These are phyloP conservation scores for Actinomortierella ambigua DNA, from an alignment of 371 early-diverging fungal species.

Conservation along the genomic window DNA sequence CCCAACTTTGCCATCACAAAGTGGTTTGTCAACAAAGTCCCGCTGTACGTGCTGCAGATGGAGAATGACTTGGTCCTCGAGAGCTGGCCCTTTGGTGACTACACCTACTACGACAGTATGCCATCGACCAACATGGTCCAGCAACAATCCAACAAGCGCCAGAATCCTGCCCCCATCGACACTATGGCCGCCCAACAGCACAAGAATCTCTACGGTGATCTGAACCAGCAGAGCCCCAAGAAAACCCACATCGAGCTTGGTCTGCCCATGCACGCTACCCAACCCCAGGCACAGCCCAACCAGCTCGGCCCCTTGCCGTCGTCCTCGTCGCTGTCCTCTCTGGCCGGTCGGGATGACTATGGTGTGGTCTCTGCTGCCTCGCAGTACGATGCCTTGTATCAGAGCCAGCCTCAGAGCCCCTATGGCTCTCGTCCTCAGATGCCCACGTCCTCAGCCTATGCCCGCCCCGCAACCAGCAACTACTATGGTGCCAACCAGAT, in stretches of 20 bases:
- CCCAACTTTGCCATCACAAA: constrained; percentile 47
- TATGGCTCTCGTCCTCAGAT: constrained; percentile 8
- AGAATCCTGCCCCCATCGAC: too few relatives aligned
- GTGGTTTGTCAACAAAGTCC: constrained; percentile 46
- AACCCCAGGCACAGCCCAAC: too few relatives aligned
- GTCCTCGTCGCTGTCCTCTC: too few relatives aligned
- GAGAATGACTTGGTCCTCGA: constrained; percentile 18
- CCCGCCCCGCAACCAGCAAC: constrained; percentile 17
- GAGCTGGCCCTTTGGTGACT: constrained; percentile 50
- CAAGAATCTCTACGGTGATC: too few relatives aligned
- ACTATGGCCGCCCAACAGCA: too few relatives aligned
- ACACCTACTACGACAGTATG: constrained; percentile 39
- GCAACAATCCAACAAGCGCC: neutral
- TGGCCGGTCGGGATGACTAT: constrained; percentile 10
- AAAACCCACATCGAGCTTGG: too few relatives aligned
- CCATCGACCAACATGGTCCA: neutral
- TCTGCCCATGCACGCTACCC: too few relatives aligned
- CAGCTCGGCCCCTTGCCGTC: too few relatives aligned
- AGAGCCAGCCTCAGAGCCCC: constrained; percentile 36
- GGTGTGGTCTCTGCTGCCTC: constrained; percentile 15
- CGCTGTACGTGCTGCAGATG: constrained; percentile 48
- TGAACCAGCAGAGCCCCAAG: too few relatives aligned
- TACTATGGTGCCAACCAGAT: constrained; percentile 16
- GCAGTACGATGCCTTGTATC: constrained; percentile 34
- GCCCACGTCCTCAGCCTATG: neutral